A percentile compares a stretch with the other conserved stretches of the same genome.
These are phyloP conservation scores for Fomitopsis betulina DNA, from an alignment of 1,284 basidiomycete genomes.

Conservation along the genomic window DNA sequence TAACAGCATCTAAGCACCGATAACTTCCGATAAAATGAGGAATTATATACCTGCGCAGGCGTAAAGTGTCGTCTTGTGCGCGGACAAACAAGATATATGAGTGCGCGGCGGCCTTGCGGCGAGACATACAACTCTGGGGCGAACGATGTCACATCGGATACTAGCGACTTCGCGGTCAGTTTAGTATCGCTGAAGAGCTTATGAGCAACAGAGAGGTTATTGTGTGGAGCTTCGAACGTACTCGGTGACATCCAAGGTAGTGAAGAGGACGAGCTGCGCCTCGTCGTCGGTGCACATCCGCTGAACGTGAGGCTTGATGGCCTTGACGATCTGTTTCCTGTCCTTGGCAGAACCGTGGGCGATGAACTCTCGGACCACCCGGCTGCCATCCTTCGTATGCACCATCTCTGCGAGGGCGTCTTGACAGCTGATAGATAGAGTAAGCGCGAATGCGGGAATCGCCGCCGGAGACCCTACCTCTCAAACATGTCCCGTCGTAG, in stretches of 20 bases:
- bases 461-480: constrained; percentile 26
- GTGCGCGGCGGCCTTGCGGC: constrained; percentile 68
- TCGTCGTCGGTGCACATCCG: constrained; percentile 84
- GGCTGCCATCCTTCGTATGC: constrained; percentile 86
- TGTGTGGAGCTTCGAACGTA: constrained; percentile 31
- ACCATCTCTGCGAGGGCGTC: constrained; percentile 87
- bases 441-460: not conserved
- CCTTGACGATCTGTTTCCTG: constrained; percentile 84
- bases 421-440: constrained; percentile 49
- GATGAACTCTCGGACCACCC: constrained; percentile 80
- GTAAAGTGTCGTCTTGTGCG: constrained; percentile 80
- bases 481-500: constrained; percentile 65
- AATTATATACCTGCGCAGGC: constrained; percentile 42
- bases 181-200: constrained; percentile 75
- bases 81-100: constrained; percentile 79
- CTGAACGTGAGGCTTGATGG: constrained; percentile 80
- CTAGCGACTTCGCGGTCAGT: constrained; percentile 73
- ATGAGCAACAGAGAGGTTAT: not conserved
- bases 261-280: constrained; percentile 84
- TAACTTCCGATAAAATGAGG: not conserved
- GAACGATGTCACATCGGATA: constrained; percentile 55
- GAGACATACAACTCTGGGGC: constrained; percentile 51
- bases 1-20: constrained; percentile 17
- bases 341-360: constrained; percentile 84
- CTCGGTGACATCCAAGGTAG: constrained; percentile 85